Percentiles rank a stretch among this genome's conserved stretches.
phyloP scores from a whole-genome alignment of 768 basidiomycete species.

The Mycena alexandri region DNA sequence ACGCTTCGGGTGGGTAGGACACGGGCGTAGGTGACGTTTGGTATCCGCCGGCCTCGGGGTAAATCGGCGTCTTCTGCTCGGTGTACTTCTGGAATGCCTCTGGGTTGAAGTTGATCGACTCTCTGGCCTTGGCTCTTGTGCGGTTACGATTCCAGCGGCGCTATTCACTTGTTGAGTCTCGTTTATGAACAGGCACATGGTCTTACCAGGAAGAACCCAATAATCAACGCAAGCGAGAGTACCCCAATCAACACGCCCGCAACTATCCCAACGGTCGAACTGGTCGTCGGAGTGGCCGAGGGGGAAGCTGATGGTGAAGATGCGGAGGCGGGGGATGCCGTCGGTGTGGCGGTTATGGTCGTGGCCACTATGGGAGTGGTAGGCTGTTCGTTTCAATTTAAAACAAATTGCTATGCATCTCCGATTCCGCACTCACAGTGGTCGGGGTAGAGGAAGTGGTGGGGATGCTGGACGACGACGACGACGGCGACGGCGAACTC shows the following conservation, averaged over 20 bases:
- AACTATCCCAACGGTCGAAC: slow-evolving; percentile 12
- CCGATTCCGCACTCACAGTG: neutral
- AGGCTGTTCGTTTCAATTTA: neutral
- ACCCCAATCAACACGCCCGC: slow-evolving; percentile 18
- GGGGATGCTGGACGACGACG: neutral
- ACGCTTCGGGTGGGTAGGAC: neutral
- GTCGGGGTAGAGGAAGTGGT: neutral
- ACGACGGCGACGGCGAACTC: neutral
- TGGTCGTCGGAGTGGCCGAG: neutral
- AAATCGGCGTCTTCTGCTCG: slow-evolving; percentile 5
- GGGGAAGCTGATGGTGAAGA: slow-evolving; percentile 15
- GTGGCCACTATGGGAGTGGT: neutral
- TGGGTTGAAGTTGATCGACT: slow-evolving; percentile 29
- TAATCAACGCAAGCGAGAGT: slow-evolving; percentile 8
- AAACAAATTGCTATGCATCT: neutral
- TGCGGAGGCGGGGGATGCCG: neutral
- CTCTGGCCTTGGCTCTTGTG: slow-evolving; percentile 3
- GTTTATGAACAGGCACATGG: too few relatives aligned
- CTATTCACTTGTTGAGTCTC: neutral
- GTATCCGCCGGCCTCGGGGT: neutral
- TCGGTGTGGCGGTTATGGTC: neutral
- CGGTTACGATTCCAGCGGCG: slow-evolving; percentile 37
- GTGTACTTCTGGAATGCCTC: slow-evolving; percentile 2
- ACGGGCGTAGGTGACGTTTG: neutral
- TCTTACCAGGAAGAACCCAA: slow-evolving; percentile 34